Percentiles rank a stretch among this genome's conserved stretches.
phyloP scores from a whole-genome alignment of 306 rosid genomes.

The Trichosanthes truncata region DNA sequence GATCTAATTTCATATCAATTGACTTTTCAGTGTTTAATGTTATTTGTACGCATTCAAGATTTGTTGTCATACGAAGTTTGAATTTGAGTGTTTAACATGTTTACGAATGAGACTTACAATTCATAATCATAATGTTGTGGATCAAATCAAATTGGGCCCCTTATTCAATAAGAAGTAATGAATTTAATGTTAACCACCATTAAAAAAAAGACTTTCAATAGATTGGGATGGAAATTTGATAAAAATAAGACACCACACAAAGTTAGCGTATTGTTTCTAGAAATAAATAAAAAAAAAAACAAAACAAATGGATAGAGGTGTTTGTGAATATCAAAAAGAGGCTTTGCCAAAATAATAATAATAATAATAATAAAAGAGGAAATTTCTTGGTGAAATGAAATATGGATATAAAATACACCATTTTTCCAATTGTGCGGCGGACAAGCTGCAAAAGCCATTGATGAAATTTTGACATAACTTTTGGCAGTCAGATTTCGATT shows the following conservation, averaged over 20 bases:
- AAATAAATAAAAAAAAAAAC: neutral
- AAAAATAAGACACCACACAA: neutral
- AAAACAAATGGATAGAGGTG: neutral
- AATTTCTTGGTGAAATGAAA: neutral
- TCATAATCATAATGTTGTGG: too few relatives aligned
- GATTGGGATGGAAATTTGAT: neutral
- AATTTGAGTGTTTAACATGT: neutral
- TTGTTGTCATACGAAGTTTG: neutral
- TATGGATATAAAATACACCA: neutral
- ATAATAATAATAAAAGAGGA: neutral
- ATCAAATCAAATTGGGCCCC: too few relatives aligned
- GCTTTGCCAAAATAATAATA: neutral
- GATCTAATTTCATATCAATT: neutral
- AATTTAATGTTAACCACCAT: too few relatives aligned
- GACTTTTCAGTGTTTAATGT: neutral
- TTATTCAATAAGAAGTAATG: too few relatives aligned
- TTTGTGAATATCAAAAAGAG: neutral
- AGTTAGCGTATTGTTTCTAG: neutral
- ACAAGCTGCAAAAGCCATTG: neutral
- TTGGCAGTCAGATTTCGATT: neutral
- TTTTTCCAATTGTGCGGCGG: slow-evolving; percentile 8
- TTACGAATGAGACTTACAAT: too few relatives aligned
- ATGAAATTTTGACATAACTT: neutral
- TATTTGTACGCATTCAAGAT: neutral
- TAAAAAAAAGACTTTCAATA: too few relatives aligned